These are phyloP conservation scores for Vanrija humicola DNA, from an alignment of 1,284 basidiomycete species.

Conservation along the genomic window DNA sequence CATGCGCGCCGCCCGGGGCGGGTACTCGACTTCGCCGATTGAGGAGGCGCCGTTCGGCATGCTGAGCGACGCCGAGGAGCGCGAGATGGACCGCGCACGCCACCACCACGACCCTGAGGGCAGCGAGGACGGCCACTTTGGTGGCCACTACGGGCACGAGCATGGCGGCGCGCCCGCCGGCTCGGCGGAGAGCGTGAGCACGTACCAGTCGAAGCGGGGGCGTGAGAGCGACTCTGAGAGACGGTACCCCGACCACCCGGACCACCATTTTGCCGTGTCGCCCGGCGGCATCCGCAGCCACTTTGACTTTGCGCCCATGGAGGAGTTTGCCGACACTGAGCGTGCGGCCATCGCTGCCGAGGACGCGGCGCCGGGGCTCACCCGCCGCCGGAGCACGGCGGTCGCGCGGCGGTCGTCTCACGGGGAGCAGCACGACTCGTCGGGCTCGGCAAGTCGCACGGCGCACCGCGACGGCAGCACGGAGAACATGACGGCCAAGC, in stretches of 20 bases:
- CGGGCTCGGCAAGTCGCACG: constrained; percentile 10
- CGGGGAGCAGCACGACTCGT: not conserved
- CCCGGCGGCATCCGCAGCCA: constrained; percentile 28
- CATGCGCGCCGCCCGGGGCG: constrained; percentile 19
- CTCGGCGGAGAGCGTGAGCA: constrained; percentile 5
- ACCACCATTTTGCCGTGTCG: not conserved
- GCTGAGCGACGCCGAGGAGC: constrained; percentile 48
- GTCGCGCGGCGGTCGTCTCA: not conserved
- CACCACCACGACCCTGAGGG: constrained; percentile 13
- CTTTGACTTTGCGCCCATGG: constrained; percentile 77
- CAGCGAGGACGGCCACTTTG: constrained; percentile 7
- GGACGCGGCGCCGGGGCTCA: constrained; percentile 22
- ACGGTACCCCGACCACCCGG: not conserved
- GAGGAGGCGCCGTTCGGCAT: constrained; percentile 47
- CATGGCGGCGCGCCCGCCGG: constrained; percentile 7
- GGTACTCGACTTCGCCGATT: constrained; percentile 39
- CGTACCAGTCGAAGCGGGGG: constrained; percentile 4
- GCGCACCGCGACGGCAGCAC: constrained; percentile 6
- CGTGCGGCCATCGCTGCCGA: constrained; percentile 55
- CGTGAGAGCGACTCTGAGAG: not conserved
- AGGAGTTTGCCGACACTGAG: constrained; percentile 72
- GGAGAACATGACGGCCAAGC: not conserved
- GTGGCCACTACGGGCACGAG: constrained; percentile 9
- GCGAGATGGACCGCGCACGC: constrained; percentile 44
- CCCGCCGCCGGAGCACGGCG: constrained; percentile 1